phyloP scores from a whole-genome alignment of 768 basidiomycete genomes.

The Suillus sp. region DNA sequence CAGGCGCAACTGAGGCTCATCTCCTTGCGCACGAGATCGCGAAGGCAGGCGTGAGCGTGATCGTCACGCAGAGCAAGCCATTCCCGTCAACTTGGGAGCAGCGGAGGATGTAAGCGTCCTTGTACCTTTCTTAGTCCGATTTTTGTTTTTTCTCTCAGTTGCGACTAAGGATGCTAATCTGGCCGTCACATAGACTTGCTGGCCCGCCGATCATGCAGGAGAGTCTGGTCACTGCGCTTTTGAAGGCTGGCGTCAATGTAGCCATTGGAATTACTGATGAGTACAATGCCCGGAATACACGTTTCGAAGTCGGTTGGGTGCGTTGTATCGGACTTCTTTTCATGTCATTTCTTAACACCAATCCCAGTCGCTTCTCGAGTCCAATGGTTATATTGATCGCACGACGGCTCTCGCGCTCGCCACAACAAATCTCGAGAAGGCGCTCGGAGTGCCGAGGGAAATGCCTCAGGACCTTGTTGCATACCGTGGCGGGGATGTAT shows the following conservation, averaged over 20 bases:
- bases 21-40: constrained; percentile 71
- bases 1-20: constrained; percentile 63
- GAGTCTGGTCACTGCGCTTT: constrained; percentile 54
- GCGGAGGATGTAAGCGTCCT: constrained; percentile 54
- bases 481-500: constrained; percentile 37
- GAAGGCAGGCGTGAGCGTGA: constrained; percentile 66
- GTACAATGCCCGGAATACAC: constrained; percentile 34
- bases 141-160: not conserved
- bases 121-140: not conserved
- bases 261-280: constrained; percentile 51
- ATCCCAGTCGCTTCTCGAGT: constrained; percentile 41
- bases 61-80: constrained; percentile 63
- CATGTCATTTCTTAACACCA: not conserved
- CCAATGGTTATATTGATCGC: constrained; percentile 39
- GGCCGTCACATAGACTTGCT: constrained; percentile 45
- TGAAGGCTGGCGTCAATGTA: constrained; percentile 63
- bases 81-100: constrained; percentile 69
- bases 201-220: constrained; percentile 69
- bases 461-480: constrained; percentile 42
- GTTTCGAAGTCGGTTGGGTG: constrained; percentile 44
- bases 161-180: not conserved
- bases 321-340: constrained; percentile 10
- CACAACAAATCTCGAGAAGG: constrained; percentile 44
- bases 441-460: constrained; percentile 37
- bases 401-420: constrained; percentile 39